Conservation (phyloP, 805 yeast species). For the Pichia kluyveri region DNA sequence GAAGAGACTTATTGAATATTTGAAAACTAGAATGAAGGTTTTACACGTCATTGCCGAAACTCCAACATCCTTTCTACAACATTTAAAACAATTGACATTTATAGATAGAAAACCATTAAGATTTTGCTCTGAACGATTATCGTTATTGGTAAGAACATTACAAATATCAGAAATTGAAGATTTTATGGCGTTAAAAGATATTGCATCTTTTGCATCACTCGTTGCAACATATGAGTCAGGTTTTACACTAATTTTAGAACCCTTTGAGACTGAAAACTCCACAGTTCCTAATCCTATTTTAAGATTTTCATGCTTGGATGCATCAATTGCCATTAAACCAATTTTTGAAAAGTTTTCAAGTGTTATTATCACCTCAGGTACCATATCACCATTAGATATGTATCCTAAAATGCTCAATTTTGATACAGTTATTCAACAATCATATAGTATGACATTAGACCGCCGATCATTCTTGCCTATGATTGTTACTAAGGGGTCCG, state of each 20-base stretch:
- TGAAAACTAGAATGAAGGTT: slow-evolving; percentile 96
- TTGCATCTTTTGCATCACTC: slow-evolving; percentile 93
- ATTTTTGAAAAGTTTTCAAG: slow-evolving; percentile 89
- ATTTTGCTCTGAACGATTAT: slow-evolving; percentile 86
- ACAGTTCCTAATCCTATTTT: slow-evolving; percentile 96
- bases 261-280: slow-evolving; percentile 86
- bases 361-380: slow-evolving; percentile 93
- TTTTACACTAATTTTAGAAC: slow-evolving; percentile 84
- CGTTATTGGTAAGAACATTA: slow-evolving; percentile 79
- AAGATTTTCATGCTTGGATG: slow-evolving; percentile 91
- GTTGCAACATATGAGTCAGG: slow-evolving; percentile 94
- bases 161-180: slow-evolving; percentile 87
- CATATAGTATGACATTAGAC: slow-evolving; percentile 92
- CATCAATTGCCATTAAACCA: slow-evolving; percentile 96
- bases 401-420: slow-evolving; percentile 94
- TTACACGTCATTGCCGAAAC: slow-evolving; percentile 97
- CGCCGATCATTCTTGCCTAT: slow-evolving; percentile 88
- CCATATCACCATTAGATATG: slow-evolving; percentile 97
- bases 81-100: slow-evolving; percentile 84
- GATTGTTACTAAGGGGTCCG: slow-evolving; percentile 95
- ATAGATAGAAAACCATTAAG: slow-evolving; percentile 87
- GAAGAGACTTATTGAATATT: slow-evolving; percentile 85
- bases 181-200: slow-evolving; percentile 85
- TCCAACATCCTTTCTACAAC: slow-evolving; percentile 86
- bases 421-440: slow-evolving; percentile 87